Base-by-base conservation (phyloP, 768 basidiomycete species). In the Lentinula sp. region DNA sequence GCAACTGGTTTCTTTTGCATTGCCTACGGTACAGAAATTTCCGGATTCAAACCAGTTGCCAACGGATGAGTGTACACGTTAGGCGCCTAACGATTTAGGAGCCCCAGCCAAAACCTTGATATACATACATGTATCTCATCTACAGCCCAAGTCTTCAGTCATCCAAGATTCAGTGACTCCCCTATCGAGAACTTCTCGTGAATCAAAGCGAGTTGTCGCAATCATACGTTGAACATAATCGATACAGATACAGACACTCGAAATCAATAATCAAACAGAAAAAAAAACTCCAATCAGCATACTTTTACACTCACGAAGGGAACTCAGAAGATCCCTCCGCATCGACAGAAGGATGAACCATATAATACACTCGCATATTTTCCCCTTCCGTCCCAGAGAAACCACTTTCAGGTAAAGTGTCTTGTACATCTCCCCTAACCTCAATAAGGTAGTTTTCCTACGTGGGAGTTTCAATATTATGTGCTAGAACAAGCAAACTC, bases 291-390 rank as follows among this genome's bases (percentile, higher is more conserved):
- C 8, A 49, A 49, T 23, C 50, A 35, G 16, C 5, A 31, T n/a
- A 46, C 10, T 10, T 15, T 21, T 48, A 23, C 46, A 48, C 66
- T 39, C 13, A 39, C 6, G 78, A 79, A 28, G 77, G 72, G 64
- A 79, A 72, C 3, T 42, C 59, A 4, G 80, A 79, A 3, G 79
- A 80, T 51, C 71, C 74, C 57, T 93, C 90, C 8, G 84, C 83
- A 67, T 94, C 92, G 39, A 94, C 91, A 1, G 86, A 83, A 1
- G 92, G 92, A 76, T 95, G 94, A 3, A 96, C 92, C 85, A 95
- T 87, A 69, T 95, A 95, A 71, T 86, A 88, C 52, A 93, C 81
- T 18, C 88, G 86, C 13, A 85, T 75, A 64, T 86, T 82, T 45
- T 82, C 83, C 9, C 79, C 84, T 9, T 79, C 80, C 61, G 77